Evolutionary conservation across 106 monocot genomes (phyloP), one percentile per base, ranked within the genome.

Genomic region (Gastrodia elata): DNA sequence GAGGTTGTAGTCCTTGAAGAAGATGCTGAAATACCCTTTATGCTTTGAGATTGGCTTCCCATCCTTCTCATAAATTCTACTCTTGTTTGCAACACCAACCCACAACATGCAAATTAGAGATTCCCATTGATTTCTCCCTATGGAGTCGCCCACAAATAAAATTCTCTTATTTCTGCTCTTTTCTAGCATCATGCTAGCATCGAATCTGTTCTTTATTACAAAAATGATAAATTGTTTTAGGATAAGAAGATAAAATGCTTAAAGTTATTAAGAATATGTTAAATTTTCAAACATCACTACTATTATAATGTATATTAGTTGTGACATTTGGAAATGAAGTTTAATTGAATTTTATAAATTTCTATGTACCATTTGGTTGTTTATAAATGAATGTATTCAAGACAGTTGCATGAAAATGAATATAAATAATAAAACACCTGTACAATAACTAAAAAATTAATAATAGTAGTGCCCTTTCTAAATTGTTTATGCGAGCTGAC

Each of bases 121-220:
- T 71, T 98, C 97, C 97, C 97, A 98, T 44, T 98, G 97, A 71
- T 98, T 98, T 56, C 97, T 58, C 3, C 97, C 97, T 13, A 98
- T 88, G 3, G 97, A 98, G 27, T 98, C 97, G 0, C 97, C 97
- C 1, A 78, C 93, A 41, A 93, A 91, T 0, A 84, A 77, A 10
- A 98, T 93, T 26, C 88, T 83, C 65, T 74, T 75, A 81, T 98
- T 88, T 65, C 79, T 83, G 83, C 75, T 86, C 65, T 56, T 74
- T 75, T 88, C 97, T 15, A 98, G 76, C 88, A 93, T 82, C 8
- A 84, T 74, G 13, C 71, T 88, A 0, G 83, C 88, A 58, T 98
- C 85, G 74, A 98, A 98, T 59, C 95, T 70, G 28, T 27, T 41
- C 2, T 37, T 57, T 20, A 11, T 38, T 4, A 5, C 26, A 7